Evolutionary conservation across 2,329 filamentous ascomycete genomes (phyloP).

Genomic region (Aspergillus pseudoglaucus): DNA sequence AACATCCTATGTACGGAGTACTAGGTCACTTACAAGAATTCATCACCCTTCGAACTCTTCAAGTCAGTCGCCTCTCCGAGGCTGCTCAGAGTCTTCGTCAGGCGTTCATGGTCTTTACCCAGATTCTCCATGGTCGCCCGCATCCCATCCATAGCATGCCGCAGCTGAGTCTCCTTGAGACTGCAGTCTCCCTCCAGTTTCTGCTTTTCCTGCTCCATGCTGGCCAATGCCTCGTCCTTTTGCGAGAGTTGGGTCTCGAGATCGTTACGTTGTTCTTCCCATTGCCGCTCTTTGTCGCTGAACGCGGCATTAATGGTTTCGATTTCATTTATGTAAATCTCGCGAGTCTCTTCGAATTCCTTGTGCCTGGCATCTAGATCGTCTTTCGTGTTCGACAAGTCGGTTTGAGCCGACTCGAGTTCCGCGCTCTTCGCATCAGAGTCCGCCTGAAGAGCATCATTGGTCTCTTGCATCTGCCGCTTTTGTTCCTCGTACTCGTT

Average conservation of each 20-base stretch:
- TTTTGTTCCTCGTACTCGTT: constrained; percentile 32
- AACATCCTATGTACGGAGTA: constrained; percentile 11
- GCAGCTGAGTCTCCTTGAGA: constrained; percentile 41
- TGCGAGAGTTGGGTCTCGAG: constrained; percentile 34
- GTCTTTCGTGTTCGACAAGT: constrained; percentile 20
- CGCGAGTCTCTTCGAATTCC: constrained; percentile 26
- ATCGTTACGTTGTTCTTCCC: constrained; percentile 25
- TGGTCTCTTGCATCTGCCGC: constrained; percentile 31
- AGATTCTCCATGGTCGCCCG: constrained; percentile 45
- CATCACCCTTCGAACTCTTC: constrained; percentile 43
- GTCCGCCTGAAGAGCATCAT: constrained; percentile 29
- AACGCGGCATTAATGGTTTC: constrained; percentile 21
- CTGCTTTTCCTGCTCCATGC: constrained; percentile 39
- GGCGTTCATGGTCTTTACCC: constrained; percentile 45
- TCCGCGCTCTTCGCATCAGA: constrained; percentile 26
- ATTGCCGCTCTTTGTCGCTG: constrained; percentile 26
- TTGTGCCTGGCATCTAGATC: constrained; percentile 22
- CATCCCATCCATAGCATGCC: constrained; percentile 37
- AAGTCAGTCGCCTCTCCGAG: constrained; percentile 47
- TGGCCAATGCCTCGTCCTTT: constrained; percentile 35
- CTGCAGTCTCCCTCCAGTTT: constrained; percentile 41
- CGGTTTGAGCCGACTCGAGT: constrained; percentile 25
- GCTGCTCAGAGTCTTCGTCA: constrained; percentile 46
- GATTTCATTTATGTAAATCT: constrained; percentile 22
- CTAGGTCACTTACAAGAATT: constrained; percentile 44